phyloP scores from a whole-genome alignment of 1,284 basidiomycete genomes.

The Sanghuangporus weigelae region DNA sequence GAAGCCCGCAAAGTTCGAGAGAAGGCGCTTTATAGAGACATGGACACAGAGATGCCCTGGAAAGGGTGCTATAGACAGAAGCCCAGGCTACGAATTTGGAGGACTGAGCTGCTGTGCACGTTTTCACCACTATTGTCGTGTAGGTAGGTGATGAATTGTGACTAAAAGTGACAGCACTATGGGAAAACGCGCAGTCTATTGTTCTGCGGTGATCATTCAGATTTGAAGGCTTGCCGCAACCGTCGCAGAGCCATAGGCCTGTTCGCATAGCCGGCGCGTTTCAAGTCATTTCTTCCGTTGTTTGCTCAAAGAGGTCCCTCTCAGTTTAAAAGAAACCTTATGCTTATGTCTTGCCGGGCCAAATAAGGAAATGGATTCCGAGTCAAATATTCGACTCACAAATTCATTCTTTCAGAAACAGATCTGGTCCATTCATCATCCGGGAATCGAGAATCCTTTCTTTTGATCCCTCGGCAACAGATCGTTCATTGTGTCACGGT shows the following conservation, averaged over 20 bases:
- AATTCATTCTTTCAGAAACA: not conserved
- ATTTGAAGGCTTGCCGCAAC: not conserved
- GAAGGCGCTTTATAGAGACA: slow-evolving; percentile 12
- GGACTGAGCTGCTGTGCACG: not conserved
- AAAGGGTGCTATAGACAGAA: not conserved
- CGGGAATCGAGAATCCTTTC: not conserved
- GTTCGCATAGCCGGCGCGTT: slow-evolving; percentile 5
- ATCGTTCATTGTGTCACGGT: not conserved
- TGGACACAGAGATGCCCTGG: not conserved
- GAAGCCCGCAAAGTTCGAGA: not conserved
- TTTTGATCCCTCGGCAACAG: not conserved
- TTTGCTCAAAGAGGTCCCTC: not conserved
- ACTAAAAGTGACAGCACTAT: slow-evolving; percentile 11
- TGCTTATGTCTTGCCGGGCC: not conserved
- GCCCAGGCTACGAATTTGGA: not conserved
- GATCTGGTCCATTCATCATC: not conserved
- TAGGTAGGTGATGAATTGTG: not conserved
- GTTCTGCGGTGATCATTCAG: slow-evolving; percentile 14
- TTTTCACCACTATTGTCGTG: slow-evolving; percentile 15
- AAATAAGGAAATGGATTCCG: not conserved
- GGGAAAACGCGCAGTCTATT: slow-evolving; percentile 14
- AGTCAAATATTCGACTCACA: not conserved
- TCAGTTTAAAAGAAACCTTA: not conserved
- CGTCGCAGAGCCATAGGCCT: not conserved
- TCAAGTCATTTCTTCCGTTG: slow-evolving; percentile 3